Evolutionary conservation across 2,329 filamentous ascomycete genomes (phyloP).

Genomic region (Clarireedia monteithiana): DNA sequence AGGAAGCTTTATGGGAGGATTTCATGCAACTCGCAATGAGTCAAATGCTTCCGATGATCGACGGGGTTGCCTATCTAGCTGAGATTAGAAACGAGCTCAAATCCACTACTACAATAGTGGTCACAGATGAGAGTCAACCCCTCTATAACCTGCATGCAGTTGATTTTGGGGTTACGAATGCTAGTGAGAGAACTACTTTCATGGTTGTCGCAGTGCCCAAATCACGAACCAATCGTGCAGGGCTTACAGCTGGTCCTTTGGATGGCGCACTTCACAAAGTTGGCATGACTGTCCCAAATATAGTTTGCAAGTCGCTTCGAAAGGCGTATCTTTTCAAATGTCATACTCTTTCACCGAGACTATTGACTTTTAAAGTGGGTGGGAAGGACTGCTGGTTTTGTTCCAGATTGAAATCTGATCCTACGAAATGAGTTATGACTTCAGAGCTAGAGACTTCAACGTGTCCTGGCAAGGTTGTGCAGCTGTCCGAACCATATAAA

Average conservation of each 20-base stretch:
- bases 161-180: neutral
- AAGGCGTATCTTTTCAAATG: neutral
- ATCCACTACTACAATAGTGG: neutral
- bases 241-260: neutral
- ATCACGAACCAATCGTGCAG: neutral
- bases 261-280: neutral
- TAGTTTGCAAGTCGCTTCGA: neutral
- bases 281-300: neutral
- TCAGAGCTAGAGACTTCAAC: too few relatives aligned
- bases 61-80: conserved; percentile 1
- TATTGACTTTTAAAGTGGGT: neutral
- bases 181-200: neutral
- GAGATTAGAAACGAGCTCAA: neutral
- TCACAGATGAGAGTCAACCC: neutral
- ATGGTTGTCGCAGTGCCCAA: neutral
- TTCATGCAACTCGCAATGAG: conserved; percentile 4
- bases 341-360: neutral
- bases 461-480: too few relatives aligned
- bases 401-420: neutral
- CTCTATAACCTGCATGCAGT: neutral
- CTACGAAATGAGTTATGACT: too few relatives aligned
- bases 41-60: conserved; percentile 1
- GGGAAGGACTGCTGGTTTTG: neutral
- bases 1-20: neutral
- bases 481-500: too few relatives aligned